Base-by-base conservation (phyloP, 2,329 filamentous ascomycete genomes). In the Xylariaceae sp. region DNA sequence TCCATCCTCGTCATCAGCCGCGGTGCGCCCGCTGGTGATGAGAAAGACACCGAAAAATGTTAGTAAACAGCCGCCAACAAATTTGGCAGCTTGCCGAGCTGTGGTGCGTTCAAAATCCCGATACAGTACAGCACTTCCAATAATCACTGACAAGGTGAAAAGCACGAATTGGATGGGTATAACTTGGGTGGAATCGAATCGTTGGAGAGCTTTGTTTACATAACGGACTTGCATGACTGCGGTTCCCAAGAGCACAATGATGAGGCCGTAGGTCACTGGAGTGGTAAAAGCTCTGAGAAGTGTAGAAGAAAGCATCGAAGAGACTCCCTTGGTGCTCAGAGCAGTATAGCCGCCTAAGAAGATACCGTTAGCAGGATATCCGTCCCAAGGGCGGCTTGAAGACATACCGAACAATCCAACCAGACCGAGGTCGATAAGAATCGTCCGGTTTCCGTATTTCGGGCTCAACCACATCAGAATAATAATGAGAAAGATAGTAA, bases 161-260 rank as follows among this genome's bases (percentile, higher is more conserved):
- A 94, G 79, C 37, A 98, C 93, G 55, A 98, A 98, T 59, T 98
- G 93, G 12, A 93, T 93, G 0, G 93, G 93, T 49, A 98, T 98
- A 53, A 98, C 93, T 62, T 96, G 89, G 0, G 93, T 98, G 6
- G 93, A 95, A 64, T 96, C 89, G 68, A 97, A 98, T 35, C 87
- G 82, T 62, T 96, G 90, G 39, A 98, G 72, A 11, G 78, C 75
- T 51, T 77, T 87, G 68, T 97, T 98, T 61, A 98, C 79, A 61
- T 97, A 98, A 60, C 89, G 91, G 54, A 98, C 91, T 67, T 98
- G 93, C 85, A 97, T 89, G 45, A 98, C 72, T 6, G 93, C 93
- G 1, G 91, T 97, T 34, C 72, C 77, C 15, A 93, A 73, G 19
- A 98, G 76, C 37, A 97, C 76, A 38, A 85, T 70, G 8, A 93